Evolutionary conservation across 1,139 yeast species (phyloP), one percentile per base, ranked within the genome.

Genomic region (Lizanozyma gosingica): DNA sequence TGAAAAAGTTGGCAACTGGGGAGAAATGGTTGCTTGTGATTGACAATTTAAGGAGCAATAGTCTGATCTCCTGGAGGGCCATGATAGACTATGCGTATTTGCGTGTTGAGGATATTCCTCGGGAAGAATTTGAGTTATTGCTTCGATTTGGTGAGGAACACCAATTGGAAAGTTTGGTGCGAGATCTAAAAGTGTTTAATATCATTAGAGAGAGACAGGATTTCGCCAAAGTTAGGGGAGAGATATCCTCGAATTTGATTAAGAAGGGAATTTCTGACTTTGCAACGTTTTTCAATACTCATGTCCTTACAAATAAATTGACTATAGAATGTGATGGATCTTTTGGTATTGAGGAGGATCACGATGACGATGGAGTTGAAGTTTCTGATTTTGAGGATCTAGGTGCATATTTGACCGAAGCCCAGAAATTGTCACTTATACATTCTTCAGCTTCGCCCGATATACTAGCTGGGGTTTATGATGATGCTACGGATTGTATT

Each of bases 381-480:
- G 67, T 57, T 18, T 40, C 54, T 2, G 68, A 63, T 17, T 51
- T 22, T 22, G 29, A 22, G 11, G 72, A 67, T 38, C 56, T 67
- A 2, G 56, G 57, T 14, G 48, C 58, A 11, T 54, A 45, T 35
- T 41, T 65, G 4, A 37, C 51, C 1, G 41, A 41, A 1, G 46
- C 48, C 1, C 51, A 50, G 15, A 51, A 49, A 34, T 16, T 37
- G 11, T 41, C 49, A 14, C 46, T 66, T 11, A 40, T 63, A 2
- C 44, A 51, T 2, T 43, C 55, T 3, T 44, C 53, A 14, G 50
- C 65, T 2, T 43, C 59, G n/a, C 64, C 72, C 0, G 74, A 68
- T 48, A 53, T 58, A 1, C 54, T 68, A 8, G 44, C 66, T 3
- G 53, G 65, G 2, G 56, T 59, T 6, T 22, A 22, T 22, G 29